Conservation (phyloP, 2,329 filamentous ascomycete genomes). For the Mycocentrospora acerina region DNA sequence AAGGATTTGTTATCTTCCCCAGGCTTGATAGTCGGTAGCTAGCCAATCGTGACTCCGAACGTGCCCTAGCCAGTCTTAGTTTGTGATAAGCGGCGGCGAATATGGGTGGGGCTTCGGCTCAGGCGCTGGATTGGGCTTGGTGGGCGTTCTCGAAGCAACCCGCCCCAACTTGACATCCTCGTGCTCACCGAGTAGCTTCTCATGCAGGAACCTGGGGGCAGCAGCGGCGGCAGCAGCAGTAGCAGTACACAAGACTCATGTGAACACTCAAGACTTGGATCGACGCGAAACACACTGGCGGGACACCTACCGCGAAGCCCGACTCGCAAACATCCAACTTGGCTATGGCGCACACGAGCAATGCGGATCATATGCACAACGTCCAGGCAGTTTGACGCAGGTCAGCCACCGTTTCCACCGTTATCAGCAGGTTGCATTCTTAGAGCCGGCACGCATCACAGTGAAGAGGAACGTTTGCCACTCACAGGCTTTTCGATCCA, state of each 20-base stretch:
- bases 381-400: slow-evolving; percentile 12
- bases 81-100: slow-evolving; percentile 41
- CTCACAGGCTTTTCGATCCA: slow-evolving; percentile 16
- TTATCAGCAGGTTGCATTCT: slow-evolving; percentile 14
- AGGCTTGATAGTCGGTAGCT: slow-evolving; percentile 19
- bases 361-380: too few species aligned
- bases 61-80: slow-evolving; percentile 16
- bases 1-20: slow-evolving; percentile 37
- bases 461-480: slow-evolving; percentile 12
- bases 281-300: too few species aligned
- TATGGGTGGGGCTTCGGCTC: slow-evolving; percentile 37
- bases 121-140: slow-evolving; percentile 31
- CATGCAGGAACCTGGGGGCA: slow-evolving; percentile 4
- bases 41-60: slow-evolving; percentile 20
- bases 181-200: slow-evolving; percentile 4
- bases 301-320: too few species aligned
- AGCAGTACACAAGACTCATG: too few species aligned
- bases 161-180: background rate
- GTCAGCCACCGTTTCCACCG: slow-evolving; percentile 11
- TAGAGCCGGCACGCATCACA: slow-evolving; percentile 10
- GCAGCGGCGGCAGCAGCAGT: slow-evolving; percentile 2
- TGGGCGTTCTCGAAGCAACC: slow-evolving; percentile 29
- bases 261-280: too few species aligned
- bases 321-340: too few species aligned
- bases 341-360: too few species aligned